These are phyloP conservation scores for Paraurostyla sp. DNA, from an alignment of 73 alveolate genomes.

Conservation along the genomic window DNA sequence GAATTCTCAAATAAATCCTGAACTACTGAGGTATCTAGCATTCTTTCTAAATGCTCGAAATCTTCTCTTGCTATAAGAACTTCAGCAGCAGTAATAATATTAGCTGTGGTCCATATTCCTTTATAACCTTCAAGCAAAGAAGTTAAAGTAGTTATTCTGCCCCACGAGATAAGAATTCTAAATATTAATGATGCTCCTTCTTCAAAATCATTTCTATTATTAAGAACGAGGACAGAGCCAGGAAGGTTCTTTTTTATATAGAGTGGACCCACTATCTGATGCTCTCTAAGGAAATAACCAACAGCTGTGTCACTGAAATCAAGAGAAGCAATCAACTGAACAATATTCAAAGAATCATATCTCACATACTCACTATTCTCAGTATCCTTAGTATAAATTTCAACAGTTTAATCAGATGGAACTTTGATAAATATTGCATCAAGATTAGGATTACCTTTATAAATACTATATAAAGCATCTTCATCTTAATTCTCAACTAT, in stretches of 20 bases:
- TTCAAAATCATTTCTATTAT: not conserved
- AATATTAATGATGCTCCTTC: constrained; percentile 30
- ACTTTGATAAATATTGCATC: constrained; percentile 20
- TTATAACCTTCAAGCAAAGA: constrained; percentile 42
- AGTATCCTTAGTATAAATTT: not conserved
- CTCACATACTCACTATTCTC: constrained; percentile 17
- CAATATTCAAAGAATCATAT: constrained; percentile 1
- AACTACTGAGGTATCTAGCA: constrained; percentile 24
- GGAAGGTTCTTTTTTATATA: not conserved
- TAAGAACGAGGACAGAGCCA: constrained; percentile 6
- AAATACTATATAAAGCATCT: not conserved
- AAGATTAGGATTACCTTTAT: not conserved
- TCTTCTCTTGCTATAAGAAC: constrained; percentile 53
- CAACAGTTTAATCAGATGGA: not conserved
- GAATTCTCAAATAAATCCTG: constrained; percentile 11
- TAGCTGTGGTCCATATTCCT: constrained; percentile 28
- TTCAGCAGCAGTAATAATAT: not conserved
- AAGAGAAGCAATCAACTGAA: not conserved
- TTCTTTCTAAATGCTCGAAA: not conserved
- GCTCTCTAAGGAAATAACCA: constrained; percentile 41
- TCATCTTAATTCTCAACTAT: not conserved
- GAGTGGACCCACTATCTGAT: not conserved
- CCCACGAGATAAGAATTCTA: constrained; percentile 46
- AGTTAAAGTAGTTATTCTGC: constrained; percentile 33
- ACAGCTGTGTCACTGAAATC: constrained; percentile 31